Base-by-base conservation (phyloP, 192 early-diverging fungal species). In the Pecoramyces ruminantium region DNA sequence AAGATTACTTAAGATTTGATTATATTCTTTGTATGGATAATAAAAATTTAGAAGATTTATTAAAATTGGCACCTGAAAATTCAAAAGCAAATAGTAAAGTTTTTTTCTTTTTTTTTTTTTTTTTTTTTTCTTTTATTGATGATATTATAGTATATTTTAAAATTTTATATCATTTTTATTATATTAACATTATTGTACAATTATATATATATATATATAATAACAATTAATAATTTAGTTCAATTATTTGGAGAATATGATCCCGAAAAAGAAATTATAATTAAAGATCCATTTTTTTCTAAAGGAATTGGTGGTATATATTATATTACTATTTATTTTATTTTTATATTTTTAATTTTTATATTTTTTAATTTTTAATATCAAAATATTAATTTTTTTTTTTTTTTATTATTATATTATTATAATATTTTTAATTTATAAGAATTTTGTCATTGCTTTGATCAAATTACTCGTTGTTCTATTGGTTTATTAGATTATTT, bases 381-480 rank as follows among this genome's bases (percentile, higher is more conserved):
- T n/a, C n/a, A n/a, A n/a, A n/a, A n/a, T n/a, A n/a, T n/a, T n/a
- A 8, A 8, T 8, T 34, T 34, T 11, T 34, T 8, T 34, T 8
- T 34, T 8, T 34, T 3, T 34, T 34, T 34, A 34, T 8, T 34
- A 34, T 34, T 34, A 8, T 8, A 34, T 34, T 8, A 8, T 34
- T 34, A 34, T 8, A 8, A 8, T 34, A 34, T 34, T 11, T 34
- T 34, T n/a, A n/a, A n/a, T n/a, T n/a, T n/a, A n/a, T n/a, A n/a
- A 51, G 42, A 17, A 13, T 96, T 94, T 86, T 92, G 94, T 30
- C 81, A 84, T 38, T 93, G 93, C 82, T 95, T 93, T 87, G 81
- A 88, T 51, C 95, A 96, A 82, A 90, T 93, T 15, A 84, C 86
- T 13, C 82, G 94, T 80, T 89, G 89, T 78, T 93, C 92, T 38